Base-by-base conservation (phyloP, 305 asterid species). In the Stenogyne calaminthoides region DNA sequence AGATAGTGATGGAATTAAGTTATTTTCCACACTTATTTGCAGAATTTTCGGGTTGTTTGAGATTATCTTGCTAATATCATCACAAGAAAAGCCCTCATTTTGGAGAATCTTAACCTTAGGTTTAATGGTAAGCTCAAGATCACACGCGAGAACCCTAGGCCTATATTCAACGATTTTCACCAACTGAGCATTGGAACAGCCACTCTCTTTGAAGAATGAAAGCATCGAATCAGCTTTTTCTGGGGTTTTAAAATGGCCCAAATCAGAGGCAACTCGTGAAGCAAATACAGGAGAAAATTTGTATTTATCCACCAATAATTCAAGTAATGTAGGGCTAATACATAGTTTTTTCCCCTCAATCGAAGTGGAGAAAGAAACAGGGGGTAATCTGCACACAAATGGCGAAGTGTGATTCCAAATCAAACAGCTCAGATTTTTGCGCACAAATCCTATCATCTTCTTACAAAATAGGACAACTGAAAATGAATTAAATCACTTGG, bases 71-170 rank as follows among this genome's bases (percentile, higher is more conserved):
- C 71, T 74, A 66, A 79, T 66, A 3, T 71, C 84, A 5, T 18
- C 1, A 4, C 54, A 1, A 5, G 80, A 73, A 46, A 81, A 61
- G 16, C 85, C 85, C 10, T 67, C 61, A 8, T 81, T 76, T 8
- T 67, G 75, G 29, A 81, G 72, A 20, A 54, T 27, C 64, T 73
- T 61, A 37, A 84, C 36, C 72, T 74, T 84, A 47, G 79, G 79
- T 69, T 71, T 75, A 64, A 83, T 42, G 51, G 70, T 60, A 0
- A 14, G 57, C 3, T 76, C 78, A 51, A 72, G 27, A 14, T 19
- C 36, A 0, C 56, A 19, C 25, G 19, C 3, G 2, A 72, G 56
- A 47, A 80, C 4, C 9, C 40, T 0, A 12, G 67, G 67, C 14
- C 1, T 9, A 1, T 0, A 20, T 61, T 39, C 61, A 5, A 40